Evolutionary conservation across 306 rosid genomes (phyloP).

Genomic region (Trifolium pratense): DNA sequence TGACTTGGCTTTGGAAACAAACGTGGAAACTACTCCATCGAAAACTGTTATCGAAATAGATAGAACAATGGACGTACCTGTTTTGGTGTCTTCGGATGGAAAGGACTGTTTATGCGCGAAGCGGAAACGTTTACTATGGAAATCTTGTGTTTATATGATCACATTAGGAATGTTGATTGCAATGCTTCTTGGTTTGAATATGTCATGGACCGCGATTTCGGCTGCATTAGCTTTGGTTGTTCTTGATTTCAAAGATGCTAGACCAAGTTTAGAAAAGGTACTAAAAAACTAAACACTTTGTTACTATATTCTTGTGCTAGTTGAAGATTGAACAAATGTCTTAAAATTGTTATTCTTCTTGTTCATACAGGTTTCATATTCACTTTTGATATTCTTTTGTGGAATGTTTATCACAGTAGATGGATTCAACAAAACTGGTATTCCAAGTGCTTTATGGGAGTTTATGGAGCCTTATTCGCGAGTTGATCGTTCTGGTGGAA

Average conservation of each 20-base stretch:
- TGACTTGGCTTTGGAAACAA: slow-evolving; percentile 43
- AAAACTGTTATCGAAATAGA: slow-evolving; percentile 41
- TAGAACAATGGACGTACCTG: slow-evolving; percentile 29
- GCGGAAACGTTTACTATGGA: slow-evolving; percentile 68
- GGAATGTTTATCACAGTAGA: slow-evolving; percentile 94
- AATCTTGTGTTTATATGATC: slow-evolving; percentile 64
- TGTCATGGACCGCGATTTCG: slow-evolving; percentile 93
- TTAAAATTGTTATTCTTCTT: slow-evolving; percentile 9
- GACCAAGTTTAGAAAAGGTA: slow-evolving; percentile 91
- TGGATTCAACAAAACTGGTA: slow-evolving; percentile 88
- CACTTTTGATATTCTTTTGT: slow-evolving; percentile 86
- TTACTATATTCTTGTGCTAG: background rate
- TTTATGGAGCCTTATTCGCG: slow-evolving; percentile 72
- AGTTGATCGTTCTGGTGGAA: slow-evolving; percentile 59
- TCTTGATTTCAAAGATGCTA: slow-evolving; percentile 92
- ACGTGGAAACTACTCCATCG: slow-evolving; percentile 50
- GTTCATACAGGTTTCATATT: slow-evolving; percentile 80
- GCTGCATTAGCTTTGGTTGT: slow-evolving; percentile 87
- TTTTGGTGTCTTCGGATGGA: slow-evolving; percentile 37
- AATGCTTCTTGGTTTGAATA: slow-evolving; percentile 72
- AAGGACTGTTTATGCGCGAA: slow-evolving; percentile 39
- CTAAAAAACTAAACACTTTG: background rate
- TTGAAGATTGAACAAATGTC: slow-evolving; percentile 23
- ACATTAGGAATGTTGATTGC: slow-evolving; percentile 83
- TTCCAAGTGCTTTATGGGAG: slow-evolving; percentile 84